Percentiles rank a stretch among this genome's conserved stretches.
phyloP scores from a whole-genome alignment of 805 yeast species.

The Yarrowia sp. region DNA sequence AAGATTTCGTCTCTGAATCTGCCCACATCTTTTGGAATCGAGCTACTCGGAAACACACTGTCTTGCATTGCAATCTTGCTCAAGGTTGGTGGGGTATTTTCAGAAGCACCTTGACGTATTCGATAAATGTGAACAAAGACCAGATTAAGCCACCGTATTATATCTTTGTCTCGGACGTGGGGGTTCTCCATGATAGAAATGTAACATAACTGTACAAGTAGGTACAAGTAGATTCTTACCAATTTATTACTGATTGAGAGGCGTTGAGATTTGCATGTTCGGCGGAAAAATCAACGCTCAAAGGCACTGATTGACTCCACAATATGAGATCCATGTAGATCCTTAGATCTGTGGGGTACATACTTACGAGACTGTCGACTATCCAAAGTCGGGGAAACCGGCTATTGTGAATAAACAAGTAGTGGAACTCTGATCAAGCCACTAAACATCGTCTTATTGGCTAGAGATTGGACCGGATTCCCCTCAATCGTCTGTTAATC shows the following conservation, averaged over 20 bases:
- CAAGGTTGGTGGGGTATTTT: background rate
- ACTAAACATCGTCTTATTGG: background rate
- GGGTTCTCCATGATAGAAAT: background rate
- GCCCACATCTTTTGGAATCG: background rate
- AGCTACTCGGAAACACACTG: background rate
- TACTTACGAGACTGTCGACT: too few relatives aligned
- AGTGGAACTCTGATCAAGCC: background rate
- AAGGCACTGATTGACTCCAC: too few relatives aligned
- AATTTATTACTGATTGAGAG: too few relatives aligned
- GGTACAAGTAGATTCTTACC: too few relatives aligned
- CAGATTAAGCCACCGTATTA: background rate
- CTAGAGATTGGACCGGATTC: background rate
- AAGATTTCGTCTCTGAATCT: background rate
- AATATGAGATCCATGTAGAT: too few relatives aligned
- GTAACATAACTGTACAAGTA: background rate
- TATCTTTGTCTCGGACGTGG: background rate
- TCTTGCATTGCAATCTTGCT: background rate
- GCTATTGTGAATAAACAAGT: background rate
- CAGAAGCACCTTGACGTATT: background rate
- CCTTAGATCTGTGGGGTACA: too few relatives aligned
- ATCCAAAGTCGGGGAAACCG: too few relatives aligned
- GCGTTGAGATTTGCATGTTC: too few relatives aligned
- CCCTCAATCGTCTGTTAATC: constrained; percentile 1
- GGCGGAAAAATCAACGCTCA: too few relatives aligned
- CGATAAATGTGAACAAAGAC: background rate